Percentiles rank a stretch among this genome's conserved stretches.
Conservation (phyloP, 352 stramenopile genomes). For the Phytophthora sojae region DNA sequence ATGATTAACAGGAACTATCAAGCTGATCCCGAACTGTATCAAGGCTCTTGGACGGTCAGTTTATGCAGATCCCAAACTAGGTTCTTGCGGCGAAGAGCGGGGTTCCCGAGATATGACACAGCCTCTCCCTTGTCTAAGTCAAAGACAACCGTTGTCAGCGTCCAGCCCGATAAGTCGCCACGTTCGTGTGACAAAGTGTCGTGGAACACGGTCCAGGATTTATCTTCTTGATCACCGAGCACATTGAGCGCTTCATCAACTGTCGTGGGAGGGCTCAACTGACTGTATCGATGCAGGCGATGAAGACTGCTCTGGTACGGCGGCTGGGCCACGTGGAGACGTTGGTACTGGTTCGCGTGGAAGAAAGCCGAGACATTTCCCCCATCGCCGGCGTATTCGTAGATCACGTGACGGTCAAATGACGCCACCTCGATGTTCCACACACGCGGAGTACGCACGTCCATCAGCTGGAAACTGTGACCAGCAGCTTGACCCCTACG, state of each 20-base stretch:
- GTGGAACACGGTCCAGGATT: conserved; percentile 69
- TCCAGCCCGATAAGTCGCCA: conserved; percentile 76
- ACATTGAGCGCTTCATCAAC: conserved; percentile 56
- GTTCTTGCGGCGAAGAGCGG: conserved; percentile 35
- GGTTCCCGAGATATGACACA: conserved; percentile 64
- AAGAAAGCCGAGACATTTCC: conserved; percentile 55
- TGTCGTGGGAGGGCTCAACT: conserved; percentile 49
- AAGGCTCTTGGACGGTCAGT: conserved; percentile 32
- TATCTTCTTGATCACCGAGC: conserved; percentile 75
- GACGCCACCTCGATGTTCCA: conserved; percentile 81
- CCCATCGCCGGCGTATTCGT: conserved; percentile 41
- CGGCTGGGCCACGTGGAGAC: conserved; percentile 62
- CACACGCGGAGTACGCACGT: conserved; percentile 47
- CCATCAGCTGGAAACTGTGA: conserved; percentile 87
- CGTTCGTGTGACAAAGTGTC: conserved; percentile 61
- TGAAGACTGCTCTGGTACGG: conserved; percentile 76
- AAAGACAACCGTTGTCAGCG: conserved; percentile 74
- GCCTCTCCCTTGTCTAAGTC: conserved; percentile 53
- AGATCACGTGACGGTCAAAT: conserved; percentile 56
- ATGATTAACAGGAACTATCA: not conserved
- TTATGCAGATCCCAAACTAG: conserved; percentile 61
- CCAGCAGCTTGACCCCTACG: conserved; percentile 58
- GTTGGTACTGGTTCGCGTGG: conserved; percentile 83
- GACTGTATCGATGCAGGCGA: conserved; percentile 64
- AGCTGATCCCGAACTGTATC: not conserved